phyloP scores from a whole-genome alignment of 2,329 filamentous ascomycete genomes.

The Cadophora sp. region DNA sequence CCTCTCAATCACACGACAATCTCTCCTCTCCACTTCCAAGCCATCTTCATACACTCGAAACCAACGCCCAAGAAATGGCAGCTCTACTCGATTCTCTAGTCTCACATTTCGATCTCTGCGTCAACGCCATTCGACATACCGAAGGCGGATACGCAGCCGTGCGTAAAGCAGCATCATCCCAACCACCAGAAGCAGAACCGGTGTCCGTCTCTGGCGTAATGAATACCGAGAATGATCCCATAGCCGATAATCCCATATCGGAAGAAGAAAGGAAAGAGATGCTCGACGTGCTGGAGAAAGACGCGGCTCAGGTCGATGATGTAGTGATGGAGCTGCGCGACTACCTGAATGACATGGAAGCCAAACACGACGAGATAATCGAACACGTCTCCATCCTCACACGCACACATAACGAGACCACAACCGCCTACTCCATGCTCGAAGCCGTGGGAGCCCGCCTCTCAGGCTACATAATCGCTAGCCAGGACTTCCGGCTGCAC shows the following conservation, averaged over 20 bases:
- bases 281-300: slow-evolving; percentile 78
- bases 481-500: slow-evolving; percentile 65
- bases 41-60: slow-evolving; percentile 51
- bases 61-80: slow-evolving; percentile 82
- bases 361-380: slow-evolving; percentile 67
- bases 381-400: slow-evolving; percentile 66
- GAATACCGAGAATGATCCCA: slow-evolving; percentile 58
- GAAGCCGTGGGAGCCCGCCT: slow-evolving; percentile 72
- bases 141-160: slow-evolving; percentile 79
- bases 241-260: slow-evolving; percentile 69
- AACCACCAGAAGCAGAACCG: slow-evolving; percentile 54
- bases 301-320: slow-evolving; percentile 70
- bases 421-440: slow-evolving; percentile 69
- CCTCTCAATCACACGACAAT: slow-evolving; percentile 32
- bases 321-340: slow-evolving; percentile 76
- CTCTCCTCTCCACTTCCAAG: slow-evolving; percentile 50
- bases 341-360: slow-evolving; percentile 78
- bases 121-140: slow-evolving; percentile 88
- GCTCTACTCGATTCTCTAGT: slow-evolving; percentile 80
- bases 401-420: slow-evolving; percentile 62
- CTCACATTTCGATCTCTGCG: slow-evolving; percentile 90
- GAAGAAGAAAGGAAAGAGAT: slow-evolving; percentile 82
- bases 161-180: slow-evolving; percentile 70
- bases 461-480: slow-evolving; percentile 67
- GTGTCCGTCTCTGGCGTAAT: slow-evolving; percentile 73